Evolutionary conservation across 495 filamentous ascomycete species (phyloP).

Genomic region (Neurospora sp.): DNA sequence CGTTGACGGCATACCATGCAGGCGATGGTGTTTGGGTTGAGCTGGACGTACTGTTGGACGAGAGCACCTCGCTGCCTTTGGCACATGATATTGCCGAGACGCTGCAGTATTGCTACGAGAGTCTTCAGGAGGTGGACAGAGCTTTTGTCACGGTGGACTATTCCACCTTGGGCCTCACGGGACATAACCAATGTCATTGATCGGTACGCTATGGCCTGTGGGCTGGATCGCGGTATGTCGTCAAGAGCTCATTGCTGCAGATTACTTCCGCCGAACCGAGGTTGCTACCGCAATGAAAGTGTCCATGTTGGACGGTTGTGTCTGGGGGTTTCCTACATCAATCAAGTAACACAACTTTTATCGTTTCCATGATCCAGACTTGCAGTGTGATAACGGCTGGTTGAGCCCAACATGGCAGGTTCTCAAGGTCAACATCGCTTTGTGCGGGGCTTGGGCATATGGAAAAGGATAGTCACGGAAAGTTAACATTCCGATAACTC

Average conservation of each 20-base stretch:
- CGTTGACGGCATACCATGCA: slow-evolving; percentile 36
- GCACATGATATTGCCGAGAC: slow-evolving; percentile 42
- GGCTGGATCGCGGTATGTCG: not conserved
- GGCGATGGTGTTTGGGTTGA: slow-evolving; percentile 43
- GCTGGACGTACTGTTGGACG: slow-evolving; percentile 35
- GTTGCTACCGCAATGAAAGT: not conserved
- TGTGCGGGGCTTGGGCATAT: not conserved
- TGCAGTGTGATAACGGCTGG: not conserved
- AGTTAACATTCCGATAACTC: not conserved
- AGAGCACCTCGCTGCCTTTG: slow-evolving; percentile 26
- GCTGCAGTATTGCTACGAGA: slow-evolving; percentile 37
- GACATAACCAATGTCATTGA: slow-evolving; percentile 2
- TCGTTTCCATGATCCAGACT: not conserved
- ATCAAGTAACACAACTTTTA: not conserved
- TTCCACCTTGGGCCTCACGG: slow-evolving; percentile 10
- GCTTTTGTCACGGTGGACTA: slow-evolving; percentile 41
- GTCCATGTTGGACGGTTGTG: not conserved
- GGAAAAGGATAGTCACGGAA: not conserved
- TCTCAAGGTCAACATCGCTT: not conserved
- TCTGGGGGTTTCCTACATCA: not conserved
- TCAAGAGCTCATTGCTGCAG: not conserved
- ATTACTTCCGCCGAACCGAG: not conserved
- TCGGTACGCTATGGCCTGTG: not conserved
- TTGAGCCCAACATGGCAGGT: not conserved
- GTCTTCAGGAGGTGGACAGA: slow-evolving; percentile 36